These are phyloP conservation scores for Xylariaceae sp. DNA, from an alignment of 2,329 filamentous ascomycete species.

Conservation along the genomic window DNA sequence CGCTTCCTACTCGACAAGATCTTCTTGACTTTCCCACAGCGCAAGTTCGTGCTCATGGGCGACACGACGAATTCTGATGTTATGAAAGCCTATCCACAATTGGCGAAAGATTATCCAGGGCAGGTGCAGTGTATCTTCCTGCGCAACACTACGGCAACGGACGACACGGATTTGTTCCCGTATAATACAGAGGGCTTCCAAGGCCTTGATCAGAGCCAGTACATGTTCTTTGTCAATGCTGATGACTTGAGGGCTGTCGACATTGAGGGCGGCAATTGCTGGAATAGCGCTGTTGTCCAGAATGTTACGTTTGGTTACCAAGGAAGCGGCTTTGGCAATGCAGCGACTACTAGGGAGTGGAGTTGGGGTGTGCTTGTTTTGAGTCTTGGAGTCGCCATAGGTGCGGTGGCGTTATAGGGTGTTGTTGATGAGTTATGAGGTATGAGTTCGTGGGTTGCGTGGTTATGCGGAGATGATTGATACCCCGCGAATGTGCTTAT, in stretches of 20 bases:
- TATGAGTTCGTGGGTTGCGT: too few species aligned
- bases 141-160: conserved; percentile 68
- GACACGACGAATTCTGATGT: conserved; percentile 77
- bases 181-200: conserved; percentile 74
- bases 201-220: conserved; percentile 60
- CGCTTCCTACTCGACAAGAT: conserved; percentile 67
- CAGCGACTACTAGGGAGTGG: conserved; percentile 21
- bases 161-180: conserved; percentile 61
- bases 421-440: too few species aligned
- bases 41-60: conserved; percentile 73
- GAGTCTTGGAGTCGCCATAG: background rate
- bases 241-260: conserved; percentile 67
- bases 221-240: conserved; percentile 77
- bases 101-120: conserved; percentile 64
- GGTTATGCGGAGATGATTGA: too few species aligned
- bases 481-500: too few species aligned
- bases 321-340: conserved; percentile 47
- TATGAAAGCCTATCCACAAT: conserved; percentile 62
- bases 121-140: conserved; percentile 78
- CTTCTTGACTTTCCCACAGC: conserved; percentile 70
- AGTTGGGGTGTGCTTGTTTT: conserved; percentile 14
- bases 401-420: too few species aligned
- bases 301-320: conserved; percentile 71
- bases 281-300: conserved; percentile 62
- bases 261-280: conserved; percentile 65